These are phyloP conservation scores for Solanum chaucha DNA, from an alignment of 257 asterid species.

Conservation along the genomic window DNA sequence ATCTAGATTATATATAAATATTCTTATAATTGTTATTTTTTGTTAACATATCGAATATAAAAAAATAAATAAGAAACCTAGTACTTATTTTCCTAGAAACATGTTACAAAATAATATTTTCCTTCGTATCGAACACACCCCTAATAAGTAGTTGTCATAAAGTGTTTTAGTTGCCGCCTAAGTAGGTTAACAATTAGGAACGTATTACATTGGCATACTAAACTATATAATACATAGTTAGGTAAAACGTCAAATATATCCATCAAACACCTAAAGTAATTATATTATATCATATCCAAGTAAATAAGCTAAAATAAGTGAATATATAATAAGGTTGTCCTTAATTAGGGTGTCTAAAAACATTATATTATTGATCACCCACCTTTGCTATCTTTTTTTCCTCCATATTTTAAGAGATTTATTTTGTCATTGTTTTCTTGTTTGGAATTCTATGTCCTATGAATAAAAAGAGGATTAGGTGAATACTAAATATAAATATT, in stretches of 20 bases:
- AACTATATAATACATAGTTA: conserved; percentile 2
- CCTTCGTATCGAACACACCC: background rate
- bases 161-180: background rate
- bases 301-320: background rate
- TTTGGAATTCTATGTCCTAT: background rate
- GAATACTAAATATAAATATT: background rate
- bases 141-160: background rate
- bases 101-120: background rate
- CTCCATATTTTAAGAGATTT: background rate
- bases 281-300: background rate
- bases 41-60: background rate
- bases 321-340: background rate
- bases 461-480: background rate
- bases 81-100: background rate
- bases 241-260: conserved; percentile 24
- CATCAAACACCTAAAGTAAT: background rate
- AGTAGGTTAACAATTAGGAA: background rate
- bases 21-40: background rate
- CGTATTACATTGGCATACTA: background rate
- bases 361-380: background rate
- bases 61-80: background rate
- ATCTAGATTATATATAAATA: background rate
- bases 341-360: background rate
- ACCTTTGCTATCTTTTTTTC: background rate
- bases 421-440: background rate